A percentile compares a stretch with the other conserved stretches of the same genome.
Evolutionary conservation across 192 early-diverging fungal species (phyloP).

Genomic region (Mortierella antarctica): DNA sequence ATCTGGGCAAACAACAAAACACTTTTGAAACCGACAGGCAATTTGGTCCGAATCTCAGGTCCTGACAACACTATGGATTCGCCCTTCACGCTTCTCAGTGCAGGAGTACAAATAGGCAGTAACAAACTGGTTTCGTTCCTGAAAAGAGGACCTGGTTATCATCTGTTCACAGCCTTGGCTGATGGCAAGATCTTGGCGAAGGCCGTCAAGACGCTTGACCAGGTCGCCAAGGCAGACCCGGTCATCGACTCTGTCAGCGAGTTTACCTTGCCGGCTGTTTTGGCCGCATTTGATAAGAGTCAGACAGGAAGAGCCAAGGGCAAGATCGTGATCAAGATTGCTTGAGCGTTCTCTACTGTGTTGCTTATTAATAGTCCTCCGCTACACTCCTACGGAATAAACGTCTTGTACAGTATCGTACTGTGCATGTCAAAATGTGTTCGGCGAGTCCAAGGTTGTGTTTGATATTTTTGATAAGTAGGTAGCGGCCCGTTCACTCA

Average conservation of each 20-base stretch:
- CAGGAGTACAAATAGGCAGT: neutral
- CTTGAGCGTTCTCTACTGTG: neutral
- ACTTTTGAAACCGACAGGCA: conserved; percentile 24
- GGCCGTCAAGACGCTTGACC: conserved; percentile 15
- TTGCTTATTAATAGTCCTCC: no score
- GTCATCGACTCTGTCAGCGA: conserved; percentile 23
- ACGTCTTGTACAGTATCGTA: no score
- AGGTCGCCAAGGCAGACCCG: conserved; percentile 15
- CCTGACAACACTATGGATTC: conserved; percentile 6
- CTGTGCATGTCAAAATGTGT: no score
- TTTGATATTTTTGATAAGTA: no score
- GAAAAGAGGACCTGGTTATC: conserved; percentile 25
- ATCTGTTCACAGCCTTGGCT: conserved; percentile 19
- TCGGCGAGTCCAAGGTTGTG: no score
- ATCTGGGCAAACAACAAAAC: conserved; percentile 32
- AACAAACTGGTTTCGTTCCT: conserved; percentile 23
- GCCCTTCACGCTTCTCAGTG: neutral
- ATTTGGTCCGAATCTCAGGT: conserved; percentile 21
- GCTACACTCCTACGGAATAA: no score
- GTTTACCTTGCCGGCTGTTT: conserved; percentile 20
- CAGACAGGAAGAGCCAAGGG: conserved; percentile 19
- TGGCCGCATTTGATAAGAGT: conserved; percentile 29
- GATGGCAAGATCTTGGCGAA: conserved; percentile 21
- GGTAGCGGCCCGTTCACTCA: no score
- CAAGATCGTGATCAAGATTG: conserved; percentile 34